These are phyloP conservation scores for Thermoascus crustaceus DNA, from an alignment of 2,329 filamentous ascomycete genomes.

Conservation along the genomic window DNA sequence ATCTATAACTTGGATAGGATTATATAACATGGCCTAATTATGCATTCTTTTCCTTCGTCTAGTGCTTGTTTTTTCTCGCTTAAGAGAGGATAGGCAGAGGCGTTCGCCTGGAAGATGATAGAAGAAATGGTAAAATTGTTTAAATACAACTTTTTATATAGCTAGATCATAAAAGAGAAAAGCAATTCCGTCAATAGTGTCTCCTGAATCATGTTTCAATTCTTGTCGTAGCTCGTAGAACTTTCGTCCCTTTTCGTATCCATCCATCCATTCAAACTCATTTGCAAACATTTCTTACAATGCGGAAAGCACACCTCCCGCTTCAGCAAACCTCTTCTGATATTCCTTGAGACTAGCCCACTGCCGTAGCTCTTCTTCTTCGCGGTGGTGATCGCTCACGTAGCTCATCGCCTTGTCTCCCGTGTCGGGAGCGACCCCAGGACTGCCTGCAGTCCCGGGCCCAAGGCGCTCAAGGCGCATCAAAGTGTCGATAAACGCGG, in stretches of 20 bases:
- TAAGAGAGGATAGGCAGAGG: no score
- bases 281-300: constrained; percentile 12
- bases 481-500: constrained; percentile 65
- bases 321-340: constrained; percentile 62
- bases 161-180: no score
- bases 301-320: constrained; percentile 43
- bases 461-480: constrained; percentile 63
- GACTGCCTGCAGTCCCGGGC: constrained; percentile 13
- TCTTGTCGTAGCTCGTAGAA: no score
- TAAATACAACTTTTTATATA: no score
- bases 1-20: no score
- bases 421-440: constrained; percentile 31
- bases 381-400: constrained; percentile 46
- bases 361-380: constrained; percentile 65
- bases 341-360: constrained; percentile 77
- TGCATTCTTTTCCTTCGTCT: no score
- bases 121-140: no score
- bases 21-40: no score
- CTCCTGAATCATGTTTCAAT: no score
- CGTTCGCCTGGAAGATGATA: no score
- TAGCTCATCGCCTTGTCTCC: constrained; percentile 29
- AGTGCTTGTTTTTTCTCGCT: no score
- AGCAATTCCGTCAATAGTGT: no score
- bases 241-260: neutral
- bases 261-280: constrained; percentile 2